Conservation (phyloP, 192 early-diverging fungal species). For the Coemansia sp. region DNA sequence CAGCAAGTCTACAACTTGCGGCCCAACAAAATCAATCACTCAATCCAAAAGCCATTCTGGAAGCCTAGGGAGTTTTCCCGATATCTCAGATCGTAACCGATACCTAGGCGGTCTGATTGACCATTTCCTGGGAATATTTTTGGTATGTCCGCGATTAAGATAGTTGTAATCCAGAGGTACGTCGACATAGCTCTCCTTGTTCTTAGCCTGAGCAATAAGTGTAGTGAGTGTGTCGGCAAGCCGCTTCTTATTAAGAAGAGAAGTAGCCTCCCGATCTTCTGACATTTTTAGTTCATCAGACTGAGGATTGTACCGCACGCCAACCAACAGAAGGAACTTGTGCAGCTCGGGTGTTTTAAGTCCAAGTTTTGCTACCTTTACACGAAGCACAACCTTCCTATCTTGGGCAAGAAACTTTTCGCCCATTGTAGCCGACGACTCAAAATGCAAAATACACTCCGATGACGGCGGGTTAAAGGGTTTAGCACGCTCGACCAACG, state of each 20-base stretch:
- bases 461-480: slow-evolving; percentile 34
- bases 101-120: slow-evolving; percentile 14
- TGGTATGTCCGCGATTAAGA: slow-evolving; percentile 28
- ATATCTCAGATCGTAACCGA: background rate
- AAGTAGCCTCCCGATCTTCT: slow-evolving; percentile 32
- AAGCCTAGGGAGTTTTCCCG: background rate
- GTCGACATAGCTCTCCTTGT: slow-evolving; percentile 40
- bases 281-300: slow-evolving; percentile 53
- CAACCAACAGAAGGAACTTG: slow-evolving; percentile 52
- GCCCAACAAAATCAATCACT: background rate
- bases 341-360: slow-evolving; percentile 33
- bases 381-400: slow-evolving; percentile 42
- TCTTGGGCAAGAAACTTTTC: slow-evolving; percentile 39
- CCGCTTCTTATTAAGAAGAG: slow-evolving; percentile 48
- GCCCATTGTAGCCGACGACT: slow-evolving; percentile 41
- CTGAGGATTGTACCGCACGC: slow-evolving; percentile 39
- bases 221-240: slow-evolving; percentile 35
- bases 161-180: slow-evolving; percentile 43
- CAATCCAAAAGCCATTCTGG: background rate
- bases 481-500: slow-evolving; percentile 35
- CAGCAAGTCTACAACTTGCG: background rate
- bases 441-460: slow-evolving; percentile 32
- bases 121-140: slow-evolving; percentile 37
- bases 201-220: slow-evolving; percentile 47
- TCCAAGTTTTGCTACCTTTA: slow-evolving; percentile 37